Base-by-base conservation (phyloP, 371 early-diverging fungal species). In the Circinella minor region DNA sequence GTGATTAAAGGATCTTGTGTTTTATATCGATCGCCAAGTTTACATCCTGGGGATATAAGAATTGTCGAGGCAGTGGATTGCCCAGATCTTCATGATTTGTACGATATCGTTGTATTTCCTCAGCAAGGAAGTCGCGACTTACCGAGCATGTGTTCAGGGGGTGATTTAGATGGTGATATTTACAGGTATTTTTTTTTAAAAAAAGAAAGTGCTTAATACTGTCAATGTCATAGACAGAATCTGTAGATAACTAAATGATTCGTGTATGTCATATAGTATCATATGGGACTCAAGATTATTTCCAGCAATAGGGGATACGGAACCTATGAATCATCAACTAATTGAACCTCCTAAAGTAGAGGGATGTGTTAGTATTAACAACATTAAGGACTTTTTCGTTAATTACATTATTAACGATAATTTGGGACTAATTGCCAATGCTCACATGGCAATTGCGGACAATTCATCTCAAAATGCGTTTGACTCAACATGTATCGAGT, bases 141-240 rank as follows among this genome's bases (percentile, higher is more conserved):
- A 14, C 91, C 93, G 7, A 91, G 89, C 68, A 81, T 85, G 83
- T 88, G 91, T 64, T 85, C 90, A 17, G 94, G 95, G 17, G 92
- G 92, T 3, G 94, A 94, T 73, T 75, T 93, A 1, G 95, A 94
- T 70, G 93, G 94, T 7, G 95, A 95, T 77, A 83, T 88, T 11
- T 88, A 82, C 61, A 83, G 76, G 76, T 78, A 34, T 3, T 17
- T 47, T 8, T 17, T 17, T 59, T 51, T 20, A 36, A 27, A 27
- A 27, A 27, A 27, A 27, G 27, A 27, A 27, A 27, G 2, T 27
- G 27, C 27, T 27, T 27, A 27, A 27, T 27, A 27, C 27, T 27
- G 27, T 2, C 27, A 27, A 2, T 27, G 27, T 27, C 27, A 27
- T 27, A 27, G 27, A 2, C 27, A 27, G 0, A 2, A 27, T 27